These are phyloP conservation scores for Lipomyces chichibuensis DNA, from an alignment of 805 yeast genomes.

Conservation along the genomic window DNA sequence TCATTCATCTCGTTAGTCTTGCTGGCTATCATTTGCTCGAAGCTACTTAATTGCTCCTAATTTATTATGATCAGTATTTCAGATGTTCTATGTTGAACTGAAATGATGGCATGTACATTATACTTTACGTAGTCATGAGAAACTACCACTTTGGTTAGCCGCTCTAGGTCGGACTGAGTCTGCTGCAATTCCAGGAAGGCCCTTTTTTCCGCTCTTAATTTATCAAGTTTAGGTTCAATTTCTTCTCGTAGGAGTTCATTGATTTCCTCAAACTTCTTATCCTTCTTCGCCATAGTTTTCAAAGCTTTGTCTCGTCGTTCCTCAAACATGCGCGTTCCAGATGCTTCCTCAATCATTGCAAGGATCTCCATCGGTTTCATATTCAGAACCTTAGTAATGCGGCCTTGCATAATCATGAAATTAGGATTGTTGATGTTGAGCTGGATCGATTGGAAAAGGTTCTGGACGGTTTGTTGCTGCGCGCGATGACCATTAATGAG, in stretches of 20 bases:
- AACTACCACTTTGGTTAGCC: conserved; percentile 68
- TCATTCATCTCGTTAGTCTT: conserved; percentile 19
- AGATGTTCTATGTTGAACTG: background rate
- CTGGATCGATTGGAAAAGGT: conserved; percentile 91
- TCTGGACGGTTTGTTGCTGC: conserved; percentile 88
- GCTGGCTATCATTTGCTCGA: conserved; percentile 14
- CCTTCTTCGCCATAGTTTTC: conserved; percentile 88
- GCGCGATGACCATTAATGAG: conserved; percentile 95
- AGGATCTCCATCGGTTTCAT: conserved; percentile 92
- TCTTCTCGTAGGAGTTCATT: conserved; percentile 75
- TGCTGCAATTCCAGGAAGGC: conserved; percentile 84
- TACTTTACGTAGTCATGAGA: conserved; percentile 71
- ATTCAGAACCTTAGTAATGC: conserved; percentile 93
- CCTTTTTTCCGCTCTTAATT: conserved; percentile 78
- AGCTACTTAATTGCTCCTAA: conserved; percentile 23
- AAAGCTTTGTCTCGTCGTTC: conserved; percentile 90
- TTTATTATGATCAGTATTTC: background rate
- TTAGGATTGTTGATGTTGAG: conserved; percentile 95
- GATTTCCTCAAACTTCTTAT: conserved; percentile 78
- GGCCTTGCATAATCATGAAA: conserved; percentile 97
- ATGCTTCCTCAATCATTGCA: conserved; percentile 94
- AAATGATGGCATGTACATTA: conserved; percentile 25
- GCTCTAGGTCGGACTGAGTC: conserved; percentile 77
- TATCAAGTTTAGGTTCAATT: conserved; percentile 88
- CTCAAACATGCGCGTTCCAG: conserved; percentile 95